Conservation (phyloP, 257 asterid genomes). For the Solanum sejunctum region DNA sequence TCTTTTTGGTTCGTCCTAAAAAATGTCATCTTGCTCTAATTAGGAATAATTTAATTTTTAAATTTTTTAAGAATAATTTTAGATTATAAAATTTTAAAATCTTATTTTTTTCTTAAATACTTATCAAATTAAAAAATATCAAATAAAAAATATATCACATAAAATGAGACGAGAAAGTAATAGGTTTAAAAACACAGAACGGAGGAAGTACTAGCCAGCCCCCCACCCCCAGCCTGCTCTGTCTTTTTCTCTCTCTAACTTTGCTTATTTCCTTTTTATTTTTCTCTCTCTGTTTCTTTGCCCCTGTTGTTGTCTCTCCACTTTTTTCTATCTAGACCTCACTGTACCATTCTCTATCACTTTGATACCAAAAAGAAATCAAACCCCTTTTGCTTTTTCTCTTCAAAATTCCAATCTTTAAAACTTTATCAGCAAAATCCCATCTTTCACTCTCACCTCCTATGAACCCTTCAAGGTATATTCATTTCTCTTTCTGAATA, state of each 20-base stretch:
- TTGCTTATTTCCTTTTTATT: background rate
- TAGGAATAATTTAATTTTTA: no score
- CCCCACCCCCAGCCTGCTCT: background rate
- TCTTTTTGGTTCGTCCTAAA: no score
- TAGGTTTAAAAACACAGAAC: no score
- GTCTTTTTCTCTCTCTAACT: background rate
- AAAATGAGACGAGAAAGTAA: no score
- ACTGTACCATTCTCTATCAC: background rate
- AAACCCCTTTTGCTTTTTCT: background rate
- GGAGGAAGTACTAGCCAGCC: background rate
- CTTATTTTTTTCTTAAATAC: no score
- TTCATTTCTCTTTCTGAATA: background rate
- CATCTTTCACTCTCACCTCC: background rate
- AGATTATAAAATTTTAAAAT: no score
- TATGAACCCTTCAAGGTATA: background rate
- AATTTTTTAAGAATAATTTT: no score
- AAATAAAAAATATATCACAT: no score
- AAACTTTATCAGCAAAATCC: background rate
- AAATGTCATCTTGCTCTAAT: no score
- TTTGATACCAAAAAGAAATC: background rate
- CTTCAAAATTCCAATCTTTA: background rate
- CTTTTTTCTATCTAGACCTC: background rate
- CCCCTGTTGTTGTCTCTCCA: background rate
- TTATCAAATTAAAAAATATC: no score
- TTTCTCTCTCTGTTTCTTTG: background rate